These are phyloP conservation scores for Moesziomyces parantarcticus DNA, from an alignment of 1,284 basidiomycete species.

Conservation along the genomic window DNA sequence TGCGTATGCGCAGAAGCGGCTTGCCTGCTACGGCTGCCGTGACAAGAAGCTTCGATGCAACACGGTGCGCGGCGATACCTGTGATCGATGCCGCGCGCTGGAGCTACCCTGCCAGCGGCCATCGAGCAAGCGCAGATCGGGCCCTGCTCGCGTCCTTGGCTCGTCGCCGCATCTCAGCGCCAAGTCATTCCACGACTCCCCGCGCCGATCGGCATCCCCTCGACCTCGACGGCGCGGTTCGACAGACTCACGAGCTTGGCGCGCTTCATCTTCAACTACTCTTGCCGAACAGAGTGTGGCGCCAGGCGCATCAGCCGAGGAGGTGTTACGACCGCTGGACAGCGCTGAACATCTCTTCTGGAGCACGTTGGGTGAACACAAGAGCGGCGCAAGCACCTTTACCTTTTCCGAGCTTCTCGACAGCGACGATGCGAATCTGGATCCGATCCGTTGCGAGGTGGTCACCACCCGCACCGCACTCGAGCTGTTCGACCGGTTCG, in stretches of 20 bases:
- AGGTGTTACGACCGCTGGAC: conserved; percentile 5
- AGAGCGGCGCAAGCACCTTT: background rate
- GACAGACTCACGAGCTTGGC: background rate
- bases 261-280: background rate
- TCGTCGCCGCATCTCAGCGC: no score
- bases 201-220: no score
- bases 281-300: no score
- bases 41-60: conserved; percentile 22
- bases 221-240: no score
- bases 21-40: conserved; percentile 17
- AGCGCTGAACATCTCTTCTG: conserved; percentile 15
- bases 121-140: no score
- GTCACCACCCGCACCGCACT: background rate
- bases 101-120: no score
- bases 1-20: conserved; percentile 7
- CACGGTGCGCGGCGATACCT: conserved; percentile 7
- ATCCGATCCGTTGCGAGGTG: background rate
- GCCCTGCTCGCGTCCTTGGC: no score
- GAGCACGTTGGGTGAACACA: conserved; percentile 2
- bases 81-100: conserved; percentile 6
- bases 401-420: no score
- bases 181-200: no score
- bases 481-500: conserved; percentile 7
- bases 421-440: no score
- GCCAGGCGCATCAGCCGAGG: no score